Conservation (phyloP, 129 eudicot species). For the Saussurea involucrata region DNA sequence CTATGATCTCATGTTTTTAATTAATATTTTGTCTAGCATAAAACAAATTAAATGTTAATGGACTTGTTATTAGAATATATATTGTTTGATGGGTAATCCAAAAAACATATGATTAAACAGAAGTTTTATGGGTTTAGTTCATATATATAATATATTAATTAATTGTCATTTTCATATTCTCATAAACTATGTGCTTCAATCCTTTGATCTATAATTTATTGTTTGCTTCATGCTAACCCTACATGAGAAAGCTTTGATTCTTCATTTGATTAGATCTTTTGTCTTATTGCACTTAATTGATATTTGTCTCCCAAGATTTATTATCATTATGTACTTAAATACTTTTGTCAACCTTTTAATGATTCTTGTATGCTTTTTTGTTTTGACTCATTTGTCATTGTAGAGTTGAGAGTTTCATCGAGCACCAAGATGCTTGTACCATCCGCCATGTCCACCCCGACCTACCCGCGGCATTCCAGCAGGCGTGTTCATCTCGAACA, state of each 20-base stretch:
- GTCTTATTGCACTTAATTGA: constrained; percentile 29
- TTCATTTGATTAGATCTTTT: constrained; percentile 28
- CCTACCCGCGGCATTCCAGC: constrained; percentile 26
- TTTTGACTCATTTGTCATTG: constrained; percentile 19
- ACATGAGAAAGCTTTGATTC: constrained; percentile 33
- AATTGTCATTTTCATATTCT: constrained; percentile 12
- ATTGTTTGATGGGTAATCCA: constrained; percentile 2
- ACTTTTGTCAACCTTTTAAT: constrained; percentile 17
- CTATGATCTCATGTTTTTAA: constrained; percentile 8
- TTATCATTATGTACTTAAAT: constrained; percentile 12
- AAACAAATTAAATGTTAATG: not conserved
- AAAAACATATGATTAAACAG: constrained; percentile 17
- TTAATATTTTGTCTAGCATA: not conserved
- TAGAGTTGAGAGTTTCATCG: constrained; percentile 93
- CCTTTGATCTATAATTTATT: constrained; percentile 9
- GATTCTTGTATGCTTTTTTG: constrained; percentile 15
- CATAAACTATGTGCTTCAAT: not conserved
- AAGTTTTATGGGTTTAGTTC: constrained; percentile 16
- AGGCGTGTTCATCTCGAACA: constrained; percentile 49
- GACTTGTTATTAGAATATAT: constrained; percentile 13
- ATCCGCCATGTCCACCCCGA: constrained; percentile 59
- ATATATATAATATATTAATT: not conserved
- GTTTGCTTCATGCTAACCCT: constrained; percentile 38
- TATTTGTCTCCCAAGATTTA: constrained; percentile 13
- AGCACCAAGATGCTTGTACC: constrained; percentile 83